Evolutionary conservation across 2,329 filamentous ascomycete genomes (phyloP), one percentile per base, ranked within the genome.

Genomic region (Colletotrichum cuscutae): DNA sequence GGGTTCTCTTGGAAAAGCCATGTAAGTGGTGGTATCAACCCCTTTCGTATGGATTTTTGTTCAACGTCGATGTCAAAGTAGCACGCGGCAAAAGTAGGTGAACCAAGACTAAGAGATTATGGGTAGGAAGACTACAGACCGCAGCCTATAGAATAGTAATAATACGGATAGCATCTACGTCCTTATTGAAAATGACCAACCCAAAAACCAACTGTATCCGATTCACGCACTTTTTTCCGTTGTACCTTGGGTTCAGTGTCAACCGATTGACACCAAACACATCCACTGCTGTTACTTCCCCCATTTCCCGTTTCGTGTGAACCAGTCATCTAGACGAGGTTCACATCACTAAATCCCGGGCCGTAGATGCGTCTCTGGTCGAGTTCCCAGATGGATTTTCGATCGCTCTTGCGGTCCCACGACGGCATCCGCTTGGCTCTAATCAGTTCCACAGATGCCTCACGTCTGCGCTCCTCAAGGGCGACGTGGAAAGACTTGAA

Each of bases 281-380:
- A 32, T n/a, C 26, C 26, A 1, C 22, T 35, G 22, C 22, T 9
- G 19, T 53, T 22, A 12, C 26, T 6, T 35, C 26, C 35, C 15
- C 57, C 2, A 6, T 56, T 42, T 24, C 19, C 19, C 26, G 9
- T 19, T 46, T 24, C 24, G n/a, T 35, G 30, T 46, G 30, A 60
- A 49, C 71, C 62, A 42, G 62, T 73, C 71, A 73, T 73, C 71
- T 73, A 73, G 71, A 73, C 71, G 24, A 73, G 71, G 62, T 69
- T 73, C 37, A 73, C 71, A 24, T 73, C 71, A 68, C 71, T 73
- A 68, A 73, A 73, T 52, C 71, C 68, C 59, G 68, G 62, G 58
- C 71, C 68, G 59, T 71, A 72, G 15, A 73, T 71, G 56, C 71
- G 71, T 57, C 61, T 73, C 66, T 73, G 66, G 49, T 73, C 66